Conservation (phyloP, 305 asterid species). For the Nicotiana rustica region DNA sequence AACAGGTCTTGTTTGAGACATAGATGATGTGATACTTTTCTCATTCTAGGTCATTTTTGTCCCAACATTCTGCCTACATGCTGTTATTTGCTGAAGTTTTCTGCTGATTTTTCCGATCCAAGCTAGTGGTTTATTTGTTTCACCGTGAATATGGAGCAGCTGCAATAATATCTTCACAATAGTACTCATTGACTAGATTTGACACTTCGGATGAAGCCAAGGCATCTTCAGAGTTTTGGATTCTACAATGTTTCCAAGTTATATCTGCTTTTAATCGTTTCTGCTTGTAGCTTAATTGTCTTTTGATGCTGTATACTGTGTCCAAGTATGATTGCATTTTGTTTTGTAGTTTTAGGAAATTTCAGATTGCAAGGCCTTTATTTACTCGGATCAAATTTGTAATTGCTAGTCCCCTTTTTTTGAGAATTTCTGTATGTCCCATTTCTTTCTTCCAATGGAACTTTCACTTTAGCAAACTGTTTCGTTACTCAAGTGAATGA, state of each 20-base stretch:
- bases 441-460: constrained; percentile 3
- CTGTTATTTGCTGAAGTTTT: neutral
- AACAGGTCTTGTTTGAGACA: neutral
- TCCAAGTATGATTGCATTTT: neutral
- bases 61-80: neutral
- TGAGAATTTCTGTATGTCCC: neutral
- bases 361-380: neutral
- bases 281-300: neutral
- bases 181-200: neutral
- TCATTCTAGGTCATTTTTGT: constrained; percentile 2
- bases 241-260: neutral
- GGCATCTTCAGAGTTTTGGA: neutral
- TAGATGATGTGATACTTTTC: neutral
- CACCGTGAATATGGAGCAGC: neutral
- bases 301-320: neutral
- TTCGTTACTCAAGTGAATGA: neutral
- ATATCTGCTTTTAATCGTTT: neutral
- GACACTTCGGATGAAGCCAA: neutral
- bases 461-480: neutral
- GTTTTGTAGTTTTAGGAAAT: neutral
- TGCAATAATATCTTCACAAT: neutral
- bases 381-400: neutral
- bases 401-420: neutral
- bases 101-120: neutral
- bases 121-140: neutral